Conservation (phyloP, 1,284 basidiomycete species). For the Sporisorium iseilematis-ciliati region DNA sequence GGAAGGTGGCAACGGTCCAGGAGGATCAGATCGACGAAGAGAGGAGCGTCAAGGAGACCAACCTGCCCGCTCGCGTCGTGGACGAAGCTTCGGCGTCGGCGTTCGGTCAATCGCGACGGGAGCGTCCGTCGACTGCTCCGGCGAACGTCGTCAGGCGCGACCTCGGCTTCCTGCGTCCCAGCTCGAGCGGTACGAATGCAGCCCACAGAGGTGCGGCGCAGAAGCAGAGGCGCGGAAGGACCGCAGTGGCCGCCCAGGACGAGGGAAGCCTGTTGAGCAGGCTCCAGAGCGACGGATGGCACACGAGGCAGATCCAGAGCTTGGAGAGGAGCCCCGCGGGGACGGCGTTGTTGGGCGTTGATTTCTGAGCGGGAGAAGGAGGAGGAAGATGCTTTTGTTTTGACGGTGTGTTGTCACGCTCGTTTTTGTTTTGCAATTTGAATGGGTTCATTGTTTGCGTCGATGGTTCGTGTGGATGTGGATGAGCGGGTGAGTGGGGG, state of each 20-base stretch:
- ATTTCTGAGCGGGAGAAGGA: constrained; percentile 27
- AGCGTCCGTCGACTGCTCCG: constrained; percentile 47
- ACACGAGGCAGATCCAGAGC: constrained; percentile 53
- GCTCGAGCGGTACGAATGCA: constrained; percentile 17
- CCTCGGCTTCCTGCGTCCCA: constrained; percentile 29
- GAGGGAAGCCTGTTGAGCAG: constrained; percentile 39
- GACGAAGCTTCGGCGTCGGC: constrained; percentile 21
- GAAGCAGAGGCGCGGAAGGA: constrained; percentile 27
- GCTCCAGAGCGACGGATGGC: constrained; percentile 58
- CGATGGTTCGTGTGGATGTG: neutral
- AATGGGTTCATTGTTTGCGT: neutral
- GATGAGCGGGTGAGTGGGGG: neutral
- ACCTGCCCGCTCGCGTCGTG: neutral
- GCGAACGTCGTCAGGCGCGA: constrained; percentile 24
- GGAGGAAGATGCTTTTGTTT: too few species aligned
- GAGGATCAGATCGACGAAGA: constrained; percentile 54
- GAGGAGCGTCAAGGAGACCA: constrained; percentile 3
- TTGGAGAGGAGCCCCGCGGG: constrained; percentile 55
- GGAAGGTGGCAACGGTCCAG: neutral
- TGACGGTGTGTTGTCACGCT: too few species aligned
- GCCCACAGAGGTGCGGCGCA: constrained; percentile 6
- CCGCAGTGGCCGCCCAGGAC: constrained; percentile 25
- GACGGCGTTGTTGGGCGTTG: constrained; percentile 50
- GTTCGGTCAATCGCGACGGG: constrained; percentile 13
- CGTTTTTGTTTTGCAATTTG: neutral